A percentile compares a stretch with the other conserved stretches of the same genome.
These are phyloP conservation scores for Cladosporium sp. DNA, from an alignment of 2,329 filamentous ascomycete genomes.

Conservation along the genomic window DNA sequence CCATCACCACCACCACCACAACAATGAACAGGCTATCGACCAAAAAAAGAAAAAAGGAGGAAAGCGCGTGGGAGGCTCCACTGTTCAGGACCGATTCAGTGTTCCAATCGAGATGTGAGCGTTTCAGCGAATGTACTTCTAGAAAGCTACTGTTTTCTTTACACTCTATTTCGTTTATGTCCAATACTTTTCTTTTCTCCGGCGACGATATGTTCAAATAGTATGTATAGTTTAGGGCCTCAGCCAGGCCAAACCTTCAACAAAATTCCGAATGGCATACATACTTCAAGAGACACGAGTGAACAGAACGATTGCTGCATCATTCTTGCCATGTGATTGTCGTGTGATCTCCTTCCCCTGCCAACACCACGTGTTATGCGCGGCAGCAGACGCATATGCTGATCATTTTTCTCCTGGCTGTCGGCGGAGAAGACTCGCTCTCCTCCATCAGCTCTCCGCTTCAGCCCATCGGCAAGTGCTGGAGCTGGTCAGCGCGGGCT, in stretches of 20 bases:
- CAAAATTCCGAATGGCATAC: neutral
- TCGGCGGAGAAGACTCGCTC: neutral
- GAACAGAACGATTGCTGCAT: neutral
- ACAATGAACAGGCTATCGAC: neutral
- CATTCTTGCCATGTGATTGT: neutral
- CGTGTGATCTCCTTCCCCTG: neutral
- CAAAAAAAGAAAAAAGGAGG: neutral
- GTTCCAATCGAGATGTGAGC: neutral
- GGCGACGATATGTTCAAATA: constrained; percentile 11
- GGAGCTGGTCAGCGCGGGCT: no score
- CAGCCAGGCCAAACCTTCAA: constrained; percentile 9
- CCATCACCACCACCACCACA: neutral
- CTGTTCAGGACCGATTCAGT: neutral
- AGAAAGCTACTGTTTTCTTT: neutral
- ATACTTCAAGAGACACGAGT: no score
- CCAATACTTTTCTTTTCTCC: constrained; percentile 3
- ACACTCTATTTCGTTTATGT: neutral
- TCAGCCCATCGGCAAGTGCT: no score
- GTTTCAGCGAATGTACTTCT: constrained; percentile 3
- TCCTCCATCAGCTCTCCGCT: no score
- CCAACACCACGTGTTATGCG: constrained; percentile 2
- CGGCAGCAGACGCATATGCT: neutral
- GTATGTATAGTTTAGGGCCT: constrained; percentile 14
- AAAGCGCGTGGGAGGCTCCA: neutral
- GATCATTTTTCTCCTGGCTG: constrained; percentile 4